Conservation (phyloP, 345 rosid genomes). For the Camelina hispida region DNA sequence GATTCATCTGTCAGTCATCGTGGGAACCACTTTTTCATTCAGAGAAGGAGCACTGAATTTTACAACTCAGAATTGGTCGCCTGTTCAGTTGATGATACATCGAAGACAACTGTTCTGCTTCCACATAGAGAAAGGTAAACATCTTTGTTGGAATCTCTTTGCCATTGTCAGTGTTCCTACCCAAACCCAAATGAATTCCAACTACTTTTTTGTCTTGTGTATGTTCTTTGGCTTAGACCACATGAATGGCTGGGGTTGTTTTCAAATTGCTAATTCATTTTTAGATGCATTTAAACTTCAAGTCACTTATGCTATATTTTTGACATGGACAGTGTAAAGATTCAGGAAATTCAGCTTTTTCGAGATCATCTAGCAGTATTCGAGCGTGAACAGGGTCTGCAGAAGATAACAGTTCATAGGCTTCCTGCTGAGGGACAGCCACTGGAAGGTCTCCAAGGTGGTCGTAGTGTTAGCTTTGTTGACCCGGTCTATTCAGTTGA, state of each 20-base stretch:
- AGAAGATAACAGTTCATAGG: conserved; percentile 60
- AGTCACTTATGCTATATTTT: conserved; percentile 6
- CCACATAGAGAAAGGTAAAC: conserved; percentile 84
- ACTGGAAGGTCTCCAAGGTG: conserved; percentile 64
- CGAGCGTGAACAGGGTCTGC: conserved; percentile 84
- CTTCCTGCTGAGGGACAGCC: conserved; percentile 80
- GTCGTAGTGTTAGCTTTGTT: conserved; percentile 66
- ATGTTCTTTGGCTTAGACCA: neutral
- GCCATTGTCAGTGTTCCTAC: conserved; percentile 7
- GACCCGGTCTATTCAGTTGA: conserved; percentile 75
- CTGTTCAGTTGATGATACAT: conserved; percentile 64
- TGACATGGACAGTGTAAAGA: conserved; percentile 63
- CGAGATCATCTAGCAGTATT: conserved; percentile 72
- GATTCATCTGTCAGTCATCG: conserved; percentile 77
- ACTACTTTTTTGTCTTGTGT: neutral
- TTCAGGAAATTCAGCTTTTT: conserved; percentile 78
- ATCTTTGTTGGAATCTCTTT: neutral
- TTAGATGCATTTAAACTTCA: conserved; percentile 1
- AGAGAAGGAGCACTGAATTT: conserved; percentile 71
- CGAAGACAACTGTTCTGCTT: conserved; percentile 67
- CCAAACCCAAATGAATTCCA: neutral
- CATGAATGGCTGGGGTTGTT: conserved; percentile 13
- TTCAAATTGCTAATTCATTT: conserved; percentile 4
- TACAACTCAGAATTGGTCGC: conserved; percentile 85
- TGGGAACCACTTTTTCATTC: conserved; percentile 82